These are phyloP conservation scores for Dendrocalamus sinicus DNA, from an alignment of 176 grass and related monocot species.

Conservation along the genomic window DNA sequence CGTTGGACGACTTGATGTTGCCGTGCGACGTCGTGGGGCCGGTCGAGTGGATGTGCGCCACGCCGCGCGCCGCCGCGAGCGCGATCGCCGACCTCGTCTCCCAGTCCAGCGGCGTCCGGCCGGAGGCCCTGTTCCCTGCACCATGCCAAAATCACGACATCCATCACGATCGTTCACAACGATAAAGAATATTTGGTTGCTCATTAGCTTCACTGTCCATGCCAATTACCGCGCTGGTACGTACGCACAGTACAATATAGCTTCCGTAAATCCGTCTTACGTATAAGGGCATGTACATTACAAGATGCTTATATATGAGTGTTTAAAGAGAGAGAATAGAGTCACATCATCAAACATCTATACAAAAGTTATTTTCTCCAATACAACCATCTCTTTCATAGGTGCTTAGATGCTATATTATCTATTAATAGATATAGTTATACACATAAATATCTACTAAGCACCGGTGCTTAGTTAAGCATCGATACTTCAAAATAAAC, in stretches of 20 bases:
- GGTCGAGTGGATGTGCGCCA: slow-evolving; percentile 83
- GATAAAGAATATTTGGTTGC: not conserved
- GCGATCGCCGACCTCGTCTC: slow-evolving; percentile 76
- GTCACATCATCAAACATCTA: no score
- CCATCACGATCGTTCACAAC: not conserved
- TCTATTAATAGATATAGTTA: no score
- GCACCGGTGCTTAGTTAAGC: no score
- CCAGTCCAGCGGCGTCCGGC: slow-evolving; percentile 86
- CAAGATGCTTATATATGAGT: no score
- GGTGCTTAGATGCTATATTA: no score
- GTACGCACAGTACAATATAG: not conserved
- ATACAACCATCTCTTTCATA: no score
- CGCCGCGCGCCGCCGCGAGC: slow-evolving; percentile 65
- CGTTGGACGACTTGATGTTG: slow-evolving; percentile 99
- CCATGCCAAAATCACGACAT: not conserved
- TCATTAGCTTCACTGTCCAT: not conserved
- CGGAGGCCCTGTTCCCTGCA: slow-evolving; percentile 89
- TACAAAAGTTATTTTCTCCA: no score
- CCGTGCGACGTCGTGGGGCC: slow-evolving; percentile 74
- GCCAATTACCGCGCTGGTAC: slow-evolving; percentile 24
- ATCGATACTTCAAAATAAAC: no score
- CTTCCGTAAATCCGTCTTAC: slow-evolving; percentile 31
- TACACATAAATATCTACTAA: no score
- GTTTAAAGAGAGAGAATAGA: no score
- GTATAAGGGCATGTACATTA: no score